A percentile compares a stretch with the other conserved stretches of the same genome.
phyloP scores from a whole-genome alignment of 306 rosid species.

The Prunus mongolica region DNA sequence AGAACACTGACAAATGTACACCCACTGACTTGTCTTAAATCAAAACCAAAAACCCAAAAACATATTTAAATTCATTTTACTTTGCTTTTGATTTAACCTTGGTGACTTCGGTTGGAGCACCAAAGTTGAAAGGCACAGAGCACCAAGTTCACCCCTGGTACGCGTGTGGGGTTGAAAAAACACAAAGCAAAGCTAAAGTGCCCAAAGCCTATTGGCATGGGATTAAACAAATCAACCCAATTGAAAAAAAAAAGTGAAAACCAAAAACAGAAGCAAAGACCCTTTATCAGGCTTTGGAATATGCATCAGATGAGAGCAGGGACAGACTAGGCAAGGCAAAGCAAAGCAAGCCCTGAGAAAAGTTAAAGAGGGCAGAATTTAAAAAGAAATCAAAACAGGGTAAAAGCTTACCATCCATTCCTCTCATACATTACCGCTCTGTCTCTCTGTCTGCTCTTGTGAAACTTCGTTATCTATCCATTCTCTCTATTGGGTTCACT shows the following conservation, averaged over 20 bases:
- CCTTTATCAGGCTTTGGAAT: conserved; percentile 29
- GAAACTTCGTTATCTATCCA: conserved; percentile 42
- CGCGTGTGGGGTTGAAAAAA: conserved; percentile 32
- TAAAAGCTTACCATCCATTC: conserved; percentile 5
- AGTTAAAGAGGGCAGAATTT: conserved; percentile 28
- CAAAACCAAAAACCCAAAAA: not conserved
- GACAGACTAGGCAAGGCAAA: conserved; percentile 28
- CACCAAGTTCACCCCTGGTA: conserved; percentile 13
- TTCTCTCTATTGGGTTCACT: not conserved
- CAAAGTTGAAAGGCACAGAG: conserved; percentile 20
- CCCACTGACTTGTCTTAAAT: not conserved
- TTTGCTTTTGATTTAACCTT: not conserved
- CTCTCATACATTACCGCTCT: conserved; percentile 38
- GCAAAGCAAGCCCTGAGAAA: conserved; percentile 13
- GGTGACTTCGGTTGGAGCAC: not conserved
- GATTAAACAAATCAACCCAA: conserved; percentile 4
- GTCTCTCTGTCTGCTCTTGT: conserved; percentile 53
- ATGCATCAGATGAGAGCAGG: conserved; percentile 11
- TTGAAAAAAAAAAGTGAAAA: not conserved
- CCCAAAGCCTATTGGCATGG: not conserved
- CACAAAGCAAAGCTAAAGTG: not conserved
- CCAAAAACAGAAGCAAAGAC: not conserved
- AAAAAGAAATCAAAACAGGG: conserved; percentile 20
- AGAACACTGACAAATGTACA: not conserved
- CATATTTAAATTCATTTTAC: not conserved